Evolutionary conservation across 768 basidiomycete genomes (phyloP).

Genomic region (Boletellus ananas): DNA sequence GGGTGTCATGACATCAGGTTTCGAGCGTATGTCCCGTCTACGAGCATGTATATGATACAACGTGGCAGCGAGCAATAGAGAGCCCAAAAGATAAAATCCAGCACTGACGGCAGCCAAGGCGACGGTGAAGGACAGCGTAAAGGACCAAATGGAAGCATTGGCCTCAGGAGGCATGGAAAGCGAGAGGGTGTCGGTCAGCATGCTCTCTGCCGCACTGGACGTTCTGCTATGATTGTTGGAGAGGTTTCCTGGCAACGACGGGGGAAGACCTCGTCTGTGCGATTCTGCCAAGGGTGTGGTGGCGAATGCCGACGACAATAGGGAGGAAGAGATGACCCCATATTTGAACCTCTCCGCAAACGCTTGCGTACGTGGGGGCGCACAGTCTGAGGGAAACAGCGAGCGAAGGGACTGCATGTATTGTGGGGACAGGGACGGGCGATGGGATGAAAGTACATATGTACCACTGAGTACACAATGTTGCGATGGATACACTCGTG

Average conservation of each 20-base stretch:
- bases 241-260: slow-evolving; percentile 48
- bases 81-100: slow-evolving; percentile 40
- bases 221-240: slow-evolving; percentile 36
- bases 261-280: slow-evolving; percentile 32
- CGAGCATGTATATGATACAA: slow-evolving; percentile 40
- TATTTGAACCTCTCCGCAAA: slow-evolving; percentile 84
- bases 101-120: slow-evolving; percentile 40
- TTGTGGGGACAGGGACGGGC: slow-evolving; percentile 2
- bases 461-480: slow-evolving; percentile 9
- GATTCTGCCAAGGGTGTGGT: slow-evolving; percentile 32
- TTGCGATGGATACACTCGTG: slow-evolving; percentile 9
- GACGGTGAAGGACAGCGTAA: slow-evolving; percentile 38
- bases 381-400: slow-evolving; percentile 33
- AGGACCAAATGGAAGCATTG: slow-evolving; percentile 34
- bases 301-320: slow-evolving; percentile 58
- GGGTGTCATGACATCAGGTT: slow-evolving; percentile 49
- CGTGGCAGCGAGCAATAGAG: slow-evolving; percentile 38
- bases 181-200: slow-evolving; percentile 18
- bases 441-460: background rate
- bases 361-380: slow-evolving; percentile 38
- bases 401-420: slow-evolving; percentile 36
- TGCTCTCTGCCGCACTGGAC: slow-evolving; percentile 36
- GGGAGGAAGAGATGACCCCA: slow-evolving; percentile 74
- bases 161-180: slow-evolving; percentile 33
- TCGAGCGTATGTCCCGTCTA: slow-evolving; percentile 27